phyloP scores from a whole-genome alignment of 768 basidiomycete species.

The Termitomyces sp. region DNA sequence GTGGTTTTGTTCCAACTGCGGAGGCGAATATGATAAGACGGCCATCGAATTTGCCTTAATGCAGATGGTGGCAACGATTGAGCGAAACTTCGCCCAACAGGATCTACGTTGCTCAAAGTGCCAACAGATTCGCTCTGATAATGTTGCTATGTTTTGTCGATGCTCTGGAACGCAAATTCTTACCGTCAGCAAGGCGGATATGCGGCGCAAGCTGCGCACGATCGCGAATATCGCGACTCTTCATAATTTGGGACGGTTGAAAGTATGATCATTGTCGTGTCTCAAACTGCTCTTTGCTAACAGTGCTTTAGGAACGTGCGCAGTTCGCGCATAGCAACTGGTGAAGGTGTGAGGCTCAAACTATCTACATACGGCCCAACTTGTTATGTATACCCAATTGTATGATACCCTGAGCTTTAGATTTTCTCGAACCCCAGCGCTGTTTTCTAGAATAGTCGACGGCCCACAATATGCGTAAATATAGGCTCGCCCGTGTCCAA shows the following conservation, averaged over 20 bases:
- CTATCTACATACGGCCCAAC: neutral
- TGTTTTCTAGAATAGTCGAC: no score
- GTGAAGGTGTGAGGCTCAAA: slow-evolving; percentile 16
- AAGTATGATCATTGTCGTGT: slow-evolving; percentile 34
- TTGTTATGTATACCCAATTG: slow-evolving; percentile 4
- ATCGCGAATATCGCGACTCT: slow-evolving; percentile 79
- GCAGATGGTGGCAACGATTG: slow-evolving; percentile 62
- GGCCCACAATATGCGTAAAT: no score
- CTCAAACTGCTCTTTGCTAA: neutral
- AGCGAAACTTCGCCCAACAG: slow-evolving; percentile 78
- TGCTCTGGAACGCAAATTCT: slow-evolving; percentile 85
- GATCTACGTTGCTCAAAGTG: slow-evolving; percentile 88
- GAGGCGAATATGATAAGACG: slow-evolving; percentile 82
- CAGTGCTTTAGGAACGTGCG: slow-evolving; percentile 34
- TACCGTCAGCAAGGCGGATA: slow-evolving; percentile 67
- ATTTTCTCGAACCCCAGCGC: no score
- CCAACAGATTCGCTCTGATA: slow-evolving; percentile 86
- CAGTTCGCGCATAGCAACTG: slow-evolving; percentile 37
- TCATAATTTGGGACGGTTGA: slow-evolving; percentile 62
- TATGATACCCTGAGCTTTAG: slow-evolving; percentile 8
- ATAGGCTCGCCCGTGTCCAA: no score
- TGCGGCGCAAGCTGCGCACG: slow-evolving; percentile 66
- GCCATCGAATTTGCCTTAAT: slow-evolving; percentile 86
- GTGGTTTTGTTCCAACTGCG: slow-evolving; percentile 71
- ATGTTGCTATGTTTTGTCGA: slow-evolving; percentile 75